These are phyloP conservation scores for Hebeloma cylindrosporum DNA, from an alignment of 768 basidiomycete genomes.

Conservation along the genomic window DNA sequence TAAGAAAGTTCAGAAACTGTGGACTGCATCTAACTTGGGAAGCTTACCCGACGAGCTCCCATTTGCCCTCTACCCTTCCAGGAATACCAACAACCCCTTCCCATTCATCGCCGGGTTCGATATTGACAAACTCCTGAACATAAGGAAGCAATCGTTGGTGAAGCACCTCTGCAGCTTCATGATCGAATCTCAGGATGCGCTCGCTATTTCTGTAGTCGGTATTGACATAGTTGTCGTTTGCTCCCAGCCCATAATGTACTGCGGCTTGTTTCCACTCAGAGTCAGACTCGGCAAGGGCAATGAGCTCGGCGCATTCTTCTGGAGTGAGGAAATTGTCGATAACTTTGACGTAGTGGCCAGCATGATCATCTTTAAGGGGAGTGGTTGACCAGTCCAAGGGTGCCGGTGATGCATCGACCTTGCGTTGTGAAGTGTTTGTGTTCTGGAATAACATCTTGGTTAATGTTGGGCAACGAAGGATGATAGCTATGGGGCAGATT, in stretches of 20 bases:
- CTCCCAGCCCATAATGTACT: constrained; percentile 28
- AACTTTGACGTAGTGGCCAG: constrained; percentile 40
- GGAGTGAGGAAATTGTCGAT: constrained; percentile 42
- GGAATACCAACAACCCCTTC: constrained; percentile 28
- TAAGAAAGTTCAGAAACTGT: constrained; percentile 15
- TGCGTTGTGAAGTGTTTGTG: no score
- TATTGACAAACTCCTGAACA: constrained; percentile 36
- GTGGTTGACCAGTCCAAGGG: constrained; percentile 41
- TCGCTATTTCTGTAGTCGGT: constrained; percentile 41
- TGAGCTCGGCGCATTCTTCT: constrained; percentile 40
- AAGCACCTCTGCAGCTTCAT: constrained; percentile 32
- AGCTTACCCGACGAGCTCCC: constrained; percentile 38
- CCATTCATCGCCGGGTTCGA: constrained; percentile 34
- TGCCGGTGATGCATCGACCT: no score
- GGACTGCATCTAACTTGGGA: neutral
- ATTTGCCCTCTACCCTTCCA: constrained; percentile 28
- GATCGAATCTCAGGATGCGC: constrained; percentile 37
- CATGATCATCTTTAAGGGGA: constrained; percentile 32
- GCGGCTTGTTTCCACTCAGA: constrained; percentile 39
- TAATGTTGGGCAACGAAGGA: no score
- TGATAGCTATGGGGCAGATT: no score
- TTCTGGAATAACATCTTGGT: no score
- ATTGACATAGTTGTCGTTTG: constrained; percentile 32
- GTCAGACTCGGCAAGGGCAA: constrained; percentile 36
- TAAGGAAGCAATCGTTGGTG: constrained; percentile 38